Evolutionary conservation across 305 asterid species (phyloP), one percentile per base, ranked within the genome.

Genomic region (Striga hermonthica): DNA sequence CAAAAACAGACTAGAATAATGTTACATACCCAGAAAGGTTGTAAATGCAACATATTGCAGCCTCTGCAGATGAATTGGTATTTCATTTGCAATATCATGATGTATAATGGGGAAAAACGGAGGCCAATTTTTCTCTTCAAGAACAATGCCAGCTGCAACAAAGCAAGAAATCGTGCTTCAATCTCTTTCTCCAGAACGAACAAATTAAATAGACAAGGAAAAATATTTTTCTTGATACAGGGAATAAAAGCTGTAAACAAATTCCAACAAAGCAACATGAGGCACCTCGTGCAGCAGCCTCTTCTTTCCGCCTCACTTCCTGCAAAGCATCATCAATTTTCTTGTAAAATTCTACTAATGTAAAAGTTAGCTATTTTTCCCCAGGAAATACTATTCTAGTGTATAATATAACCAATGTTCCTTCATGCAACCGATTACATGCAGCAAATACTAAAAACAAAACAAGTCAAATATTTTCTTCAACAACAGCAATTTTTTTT

Each of bases 91-190:
- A 60, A 93, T 88, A 76, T 93, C 99, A 59, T 93, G 97, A 77
- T 93, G 99, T 72, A 93, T 93, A 36, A 93, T 88, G 14, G 99
- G 99, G 75, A 93, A 86, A 83, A 90, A 90, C 0, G 99, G 90
- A 68, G 99, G 99, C 99, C 99, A 93, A 64, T 90, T 93, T 78
- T 90, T 93, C 78, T 86, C 88, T 84, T 93, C 99, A 22, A 93
- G 78, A 78, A 90, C 96, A 78, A 93, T 86, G 41, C 97, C 99
- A 77, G 99, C 99, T 93, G 90, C 84, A 79, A 64, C 44, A 71
- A 73, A 76, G 66, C 54, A 48, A 35, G 63, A 75, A 67, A 70
- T 47, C 64, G 15, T 60, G 65, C 37, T 52, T 63, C 62, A 69
- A 39, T 70, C 60, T 28, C 59, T 47, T 48, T 60, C 59, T 52